Base-by-base conservation (phyloP, 345 rosid genomes). In the Nasturtium officinale region DNA sequence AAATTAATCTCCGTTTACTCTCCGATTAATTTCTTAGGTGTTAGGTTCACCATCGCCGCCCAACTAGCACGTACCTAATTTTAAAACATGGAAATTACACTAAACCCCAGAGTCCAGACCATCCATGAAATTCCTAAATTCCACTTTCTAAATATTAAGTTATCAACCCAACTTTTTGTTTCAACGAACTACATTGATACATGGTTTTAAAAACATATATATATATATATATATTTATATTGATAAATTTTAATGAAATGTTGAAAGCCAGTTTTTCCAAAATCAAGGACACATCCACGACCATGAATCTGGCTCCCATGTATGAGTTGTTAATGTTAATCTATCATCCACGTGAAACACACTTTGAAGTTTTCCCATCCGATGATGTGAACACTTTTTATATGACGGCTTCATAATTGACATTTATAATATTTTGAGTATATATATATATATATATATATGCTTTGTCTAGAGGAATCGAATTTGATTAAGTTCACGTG, bases 281-380 rank as follows among this genome's bases (percentile, higher is more conserved):
- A 52, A 59, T 18, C 7, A 75, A 29, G 29, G 32, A 67, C 61
- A 75, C 17, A 21, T 38, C 53, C 20, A 60, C 38, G 38, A 35
- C 45, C n/a, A 40, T 40, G 40, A 68, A 61, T 30, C 9, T 29
- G 38, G 17, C 46, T 20, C 1, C 29, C 38, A 40, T 13, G 13
- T 61, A 38, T 28, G 60, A 29, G 42, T 11, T 52, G 55, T 42
- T 61, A 26, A 62, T 51, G 53, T 38, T 60, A 28, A 63, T 65
- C 42, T 51, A 51, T 29, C 35, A 28, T 75, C 29, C 79, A 76
- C 79, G 79, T 76, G 66, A 69, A 76, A 62, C 79, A 69, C 80
- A 77, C 38, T 32, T 55, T 40, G 55, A 69, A 69, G 28, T 20
- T 70, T 64, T 70, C 51, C 21, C 17, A 16, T 61, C 23, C 9